A percentile compares a stretch with the other conserved stretches of the same genome.
Conservation (phyloP, 257 asterid genomes). For the Nyctanthes arbortristis region DNA sequence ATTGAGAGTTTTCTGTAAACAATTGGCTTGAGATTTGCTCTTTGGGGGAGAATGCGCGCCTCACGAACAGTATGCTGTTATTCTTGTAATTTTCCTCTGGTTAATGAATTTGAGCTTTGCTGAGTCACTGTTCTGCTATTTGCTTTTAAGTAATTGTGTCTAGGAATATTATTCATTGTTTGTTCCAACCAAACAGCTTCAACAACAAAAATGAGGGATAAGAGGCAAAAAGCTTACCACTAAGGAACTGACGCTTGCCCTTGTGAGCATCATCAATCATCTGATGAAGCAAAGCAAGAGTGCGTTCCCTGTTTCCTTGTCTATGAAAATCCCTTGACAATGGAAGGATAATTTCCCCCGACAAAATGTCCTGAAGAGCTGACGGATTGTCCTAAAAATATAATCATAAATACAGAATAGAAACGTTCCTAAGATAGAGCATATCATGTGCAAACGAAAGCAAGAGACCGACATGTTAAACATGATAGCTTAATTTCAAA, state of each 20-base stretch:
- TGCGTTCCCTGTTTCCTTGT: conserved; percentile 92
- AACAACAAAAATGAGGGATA: conserved; percentile 20
- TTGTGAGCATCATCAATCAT: conserved; percentile 99
- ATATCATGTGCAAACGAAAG: conserved; percentile 13
- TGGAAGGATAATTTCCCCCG: conserved; percentile 67
- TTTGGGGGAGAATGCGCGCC: no score
- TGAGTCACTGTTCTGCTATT: no score
- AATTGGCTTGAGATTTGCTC: no score
- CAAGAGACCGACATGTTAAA: conserved; percentile 6
- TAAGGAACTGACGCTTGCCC: conserved; percentile 96
- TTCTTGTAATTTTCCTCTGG: no score
- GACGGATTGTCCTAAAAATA: conserved; percentile 73
- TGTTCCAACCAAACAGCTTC: no score
- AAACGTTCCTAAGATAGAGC: conserved; percentile 14
- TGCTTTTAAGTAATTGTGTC: no score
- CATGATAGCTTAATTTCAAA: conserved; percentile 12
- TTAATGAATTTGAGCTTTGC: no score
- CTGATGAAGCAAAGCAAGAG: conserved; percentile 93
- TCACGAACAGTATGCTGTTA: no score
- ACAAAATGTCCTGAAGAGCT: conserved; percentile 79
- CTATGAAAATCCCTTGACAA: conserved; percentile 63
- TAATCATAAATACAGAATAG: conserved; percentile 26
- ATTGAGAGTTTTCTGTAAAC: no score
- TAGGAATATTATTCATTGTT: no score
- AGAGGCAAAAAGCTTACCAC: conserved; percentile 51